Base-by-base conservation (phyloP, 345 rosid genomes). In the Salix purpurea region DNA sequence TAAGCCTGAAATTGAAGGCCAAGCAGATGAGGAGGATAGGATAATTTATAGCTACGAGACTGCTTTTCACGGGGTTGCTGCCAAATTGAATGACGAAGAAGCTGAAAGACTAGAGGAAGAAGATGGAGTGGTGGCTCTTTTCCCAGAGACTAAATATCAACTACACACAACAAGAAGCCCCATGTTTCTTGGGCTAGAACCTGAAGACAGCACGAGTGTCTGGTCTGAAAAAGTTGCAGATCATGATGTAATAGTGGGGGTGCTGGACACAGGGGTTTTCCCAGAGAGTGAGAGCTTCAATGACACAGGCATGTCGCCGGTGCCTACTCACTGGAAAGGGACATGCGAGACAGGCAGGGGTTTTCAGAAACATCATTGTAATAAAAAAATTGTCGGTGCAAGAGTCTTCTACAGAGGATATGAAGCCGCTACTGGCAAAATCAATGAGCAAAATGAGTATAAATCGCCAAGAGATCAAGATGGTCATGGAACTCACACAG, bases 1-100 rank as follows among this genome's bases (percentile, higher is more conserved):
- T 21, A 67, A 79, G 56, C 70, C 74, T 67, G 75, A 75, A 60
- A 68, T 30, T n/a, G 84, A 82, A 28, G 88, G 67, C 28, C 82
- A 80, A 40, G 81, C 58, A 9, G 88, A 81, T 0, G 80, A 80
- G 36, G 84, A 83, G 54, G 85, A 83, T 61, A 84, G 94, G 81
- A 85, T 94, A 70, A 78, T 92, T 28, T 80, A 80, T 40, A 76
- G 77, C 77, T 80, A 80, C 52, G 56, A 80, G 65, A 67, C 73
- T 26, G 77, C 74, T 56, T 80, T 80, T 48, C 83, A 76, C 24
- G 83, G 83, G 19, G 34, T 80, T 30, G 79, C 83, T 24, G 83
- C 76, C 15, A 72, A 72, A 40, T 67, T 80, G 62, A 76, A 34
- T 28, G 74, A 76, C 44, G 83, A 80, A 76, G 83, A 80, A 72